Evolutionary conservation across 345 rosid species (phyloP).

Genomic region (Gossypium mustelinum): DNA sequence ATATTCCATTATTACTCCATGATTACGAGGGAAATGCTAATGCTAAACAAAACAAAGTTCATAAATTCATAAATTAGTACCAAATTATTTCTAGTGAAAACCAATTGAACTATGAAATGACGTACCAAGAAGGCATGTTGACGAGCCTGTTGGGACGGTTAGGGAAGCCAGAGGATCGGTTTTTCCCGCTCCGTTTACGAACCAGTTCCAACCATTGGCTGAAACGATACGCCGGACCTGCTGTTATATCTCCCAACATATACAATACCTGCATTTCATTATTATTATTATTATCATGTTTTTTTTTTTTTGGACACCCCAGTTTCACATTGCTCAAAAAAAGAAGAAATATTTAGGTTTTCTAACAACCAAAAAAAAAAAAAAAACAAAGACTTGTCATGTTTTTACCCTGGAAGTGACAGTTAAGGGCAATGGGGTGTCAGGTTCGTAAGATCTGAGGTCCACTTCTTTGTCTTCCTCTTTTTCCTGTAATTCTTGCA

Average conservation of each 20-base stretch:
- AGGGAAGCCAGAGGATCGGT: constrained; percentile 85
- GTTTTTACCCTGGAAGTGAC: constrained; percentile 84
- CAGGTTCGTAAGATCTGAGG: constrained; percentile 57
- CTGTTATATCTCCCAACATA: constrained; percentile 95
- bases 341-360: neutral
- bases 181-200: constrained; percentile 80
- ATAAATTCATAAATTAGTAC: neutral
- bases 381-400: too few relatives aligned
- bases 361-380: neutral
- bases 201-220: constrained; percentile 96
- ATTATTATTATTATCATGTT: neutral
- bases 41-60: too few relatives aligned
- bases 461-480: constrained; percentile 56
- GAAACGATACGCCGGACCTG: constrained; percentile 79
- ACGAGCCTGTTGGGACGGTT: constrained; percentile 50
- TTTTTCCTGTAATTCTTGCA: constrained; percentile 50
- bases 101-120: neutral
- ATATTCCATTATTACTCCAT: neutral
- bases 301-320: neutral
- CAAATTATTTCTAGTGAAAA: neutral
- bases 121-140: constrained; percentile 43
- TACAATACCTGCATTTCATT: constrained; percentile 62
- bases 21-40: neutral
- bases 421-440: constrained; percentile 70
- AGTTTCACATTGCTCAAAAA: neutral